Evolutionary conservation across 805 yeast species (phyloP), one percentile per base, ranked within the genome.

Genomic region (Ogataea glucozyma): DNA sequence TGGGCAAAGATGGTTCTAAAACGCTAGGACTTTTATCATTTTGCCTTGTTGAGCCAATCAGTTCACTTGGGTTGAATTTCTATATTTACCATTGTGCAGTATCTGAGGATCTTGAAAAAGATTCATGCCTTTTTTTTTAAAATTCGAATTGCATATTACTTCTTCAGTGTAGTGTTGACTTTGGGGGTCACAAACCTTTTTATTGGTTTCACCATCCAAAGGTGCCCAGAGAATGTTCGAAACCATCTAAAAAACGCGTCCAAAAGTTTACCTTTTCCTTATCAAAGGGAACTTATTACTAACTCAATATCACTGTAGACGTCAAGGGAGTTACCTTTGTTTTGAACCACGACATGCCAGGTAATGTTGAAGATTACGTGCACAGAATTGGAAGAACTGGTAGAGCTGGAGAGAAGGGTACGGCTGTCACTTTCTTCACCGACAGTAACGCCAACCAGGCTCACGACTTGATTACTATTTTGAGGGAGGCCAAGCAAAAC

Each of bases 361-460:
- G 88, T 70, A 91, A 91, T 72, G 88, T 90, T 64, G 99, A 93
- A 76, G 98, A 93, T 73, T 91, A 91, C 67, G 97, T 91, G 51
- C 99, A 91, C 70, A 83, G 99, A 75, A 93, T 91, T 64, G 99
- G 99, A 70, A 90, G 97, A 81, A 90, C 99, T 53, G 99, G 99
- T 67, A 88, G 99, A 80, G 99, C 97, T 55, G 98, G 98, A 67
- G 83, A 89, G 50, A 76, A 77, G 50, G 99, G 99, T 78, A 90
- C 93, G 49, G 97, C 99, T 43, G 80, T 89, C 54, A 88, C 98
- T 7, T 81, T 91, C 67, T 93, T 93, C 79, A 88, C 97, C 46
- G 85, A 81, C 52, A 90, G 76, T 53, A 88, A 89, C 75, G 73
- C 88, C 57, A 81, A 85, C 71, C 79, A 89, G 69, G 97, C 98